A percentile compares a stretch with the other conserved stretches of the same genome.
phyloP scores from a whole-genome alignment of 208 protist species.

The Acanthamoeba castellanii region DNA sequence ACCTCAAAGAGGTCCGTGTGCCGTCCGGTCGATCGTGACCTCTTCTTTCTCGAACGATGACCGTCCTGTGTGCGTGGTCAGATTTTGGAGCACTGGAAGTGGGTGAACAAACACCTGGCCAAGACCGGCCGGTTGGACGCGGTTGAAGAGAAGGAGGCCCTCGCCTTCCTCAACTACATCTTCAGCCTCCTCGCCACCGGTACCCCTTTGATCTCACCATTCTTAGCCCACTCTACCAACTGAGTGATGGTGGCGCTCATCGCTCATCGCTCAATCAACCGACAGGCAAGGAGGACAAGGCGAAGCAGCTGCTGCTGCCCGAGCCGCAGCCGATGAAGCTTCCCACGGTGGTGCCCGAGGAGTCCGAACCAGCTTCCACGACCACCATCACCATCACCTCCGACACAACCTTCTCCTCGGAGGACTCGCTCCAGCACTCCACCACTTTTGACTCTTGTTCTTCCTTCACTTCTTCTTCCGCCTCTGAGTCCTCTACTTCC shows the following conservation, averaged over 20 bases:
- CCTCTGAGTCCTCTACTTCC: not conserved
- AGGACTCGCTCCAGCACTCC: not conserved
- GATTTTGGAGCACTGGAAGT: constrained; percentile 58
- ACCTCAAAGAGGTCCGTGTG: not conserved
- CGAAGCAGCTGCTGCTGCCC: not conserved
- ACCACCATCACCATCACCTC: not conserved
- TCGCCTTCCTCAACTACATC: not conserved
- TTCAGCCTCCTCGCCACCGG: constrained; percentile 37
- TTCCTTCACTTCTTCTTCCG: not conserved
- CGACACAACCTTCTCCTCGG: not conserved
- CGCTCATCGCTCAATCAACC: not conserved
- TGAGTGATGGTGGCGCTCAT: not conserved
- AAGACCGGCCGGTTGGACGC: not conserved
- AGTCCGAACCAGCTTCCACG: not conserved
- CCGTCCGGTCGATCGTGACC: not conserved
- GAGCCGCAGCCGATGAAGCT: not conserved
- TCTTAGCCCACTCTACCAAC: not conserved
- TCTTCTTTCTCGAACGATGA: not conserved
- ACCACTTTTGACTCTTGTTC: not conserved
- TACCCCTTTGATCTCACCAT: too few species aligned
- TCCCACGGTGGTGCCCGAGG: too few species aligned
- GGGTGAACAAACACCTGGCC: not conserved
- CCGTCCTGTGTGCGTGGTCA: not conserved
- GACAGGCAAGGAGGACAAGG: not conserved
- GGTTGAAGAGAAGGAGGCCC: not conserved